Conservation (phyloP, 2,329 filamentous ascomycete genomes). For the Monosporascus ibericus region DNA sequence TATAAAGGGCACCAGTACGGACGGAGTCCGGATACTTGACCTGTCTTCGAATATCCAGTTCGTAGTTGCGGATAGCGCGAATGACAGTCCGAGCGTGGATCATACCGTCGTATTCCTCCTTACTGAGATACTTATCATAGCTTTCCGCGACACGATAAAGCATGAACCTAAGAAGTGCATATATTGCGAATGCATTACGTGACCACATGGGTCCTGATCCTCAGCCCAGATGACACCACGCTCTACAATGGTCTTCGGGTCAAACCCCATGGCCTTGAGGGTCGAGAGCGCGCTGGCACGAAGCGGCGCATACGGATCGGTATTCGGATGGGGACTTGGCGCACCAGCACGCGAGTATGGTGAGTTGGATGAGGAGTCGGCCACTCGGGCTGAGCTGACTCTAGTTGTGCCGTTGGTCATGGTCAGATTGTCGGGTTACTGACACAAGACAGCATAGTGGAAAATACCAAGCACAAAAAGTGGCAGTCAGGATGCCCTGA, state of each 20-base stretch:
- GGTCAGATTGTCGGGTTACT: no score
- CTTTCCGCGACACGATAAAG: constrained; percentile 18
- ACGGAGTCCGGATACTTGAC: constrained; percentile 13
- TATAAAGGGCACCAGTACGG: background rate
- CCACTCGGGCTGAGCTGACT: constrained; percentile 2
- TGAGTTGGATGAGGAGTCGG: constrained; percentile 12
- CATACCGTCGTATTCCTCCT: constrained; percentile 18
- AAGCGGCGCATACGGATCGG: constrained; percentile 9
- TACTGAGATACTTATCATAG: constrained; percentile 16
- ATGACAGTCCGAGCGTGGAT: constrained; percentile 14
- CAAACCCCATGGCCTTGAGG: constrained; percentile 12
- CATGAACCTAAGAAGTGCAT: constrained; percentile 16
- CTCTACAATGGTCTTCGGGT: constrained; percentile 11
- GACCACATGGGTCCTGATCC: constrained; percentile 19
- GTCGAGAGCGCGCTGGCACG: constrained; percentile 10
- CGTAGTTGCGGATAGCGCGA: constrained; percentile 14
- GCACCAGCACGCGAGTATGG: constrained; percentile 11
- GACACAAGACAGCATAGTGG: no score
- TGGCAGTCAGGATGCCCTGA: no score
- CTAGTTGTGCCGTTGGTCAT: no score
- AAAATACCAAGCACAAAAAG: no score
- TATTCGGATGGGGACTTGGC: constrained; percentile 12
- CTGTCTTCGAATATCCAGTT: constrained; percentile 15
- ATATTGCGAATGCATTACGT: constrained; percentile 20
- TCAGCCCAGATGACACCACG: constrained; percentile 19